Conservation (phyloP, 2,329 filamentous ascomycete genomes). For the Trichoderma arundinaceum region DNA sequence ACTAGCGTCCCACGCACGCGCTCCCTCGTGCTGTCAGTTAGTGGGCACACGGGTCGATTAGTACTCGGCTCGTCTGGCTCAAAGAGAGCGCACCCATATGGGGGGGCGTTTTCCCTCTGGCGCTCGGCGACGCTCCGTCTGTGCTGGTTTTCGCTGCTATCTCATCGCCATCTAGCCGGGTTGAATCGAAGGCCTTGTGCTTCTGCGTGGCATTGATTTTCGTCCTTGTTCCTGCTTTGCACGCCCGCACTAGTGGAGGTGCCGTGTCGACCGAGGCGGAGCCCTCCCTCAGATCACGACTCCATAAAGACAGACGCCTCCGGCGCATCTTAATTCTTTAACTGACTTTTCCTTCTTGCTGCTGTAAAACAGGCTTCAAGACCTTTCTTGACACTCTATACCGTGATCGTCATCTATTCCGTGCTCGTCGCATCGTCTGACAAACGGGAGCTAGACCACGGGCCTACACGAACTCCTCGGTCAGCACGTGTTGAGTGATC, state of each 20-base stretch:
- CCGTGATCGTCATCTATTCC: slow-evolving; percentile 24
- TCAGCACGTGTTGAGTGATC: slow-evolving; percentile 30
- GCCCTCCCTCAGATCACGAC: slow-evolving; percentile 32
- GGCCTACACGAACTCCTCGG: slow-evolving; percentile 29
- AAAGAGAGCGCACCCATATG: slow-evolving; percentile 7
- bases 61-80: slow-evolving; percentile 21
- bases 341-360: slow-evolving; percentile 32
- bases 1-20: slow-evolving; percentile 18
- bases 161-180: slow-evolving; percentile 29
- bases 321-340: slow-evolving; percentile 36
- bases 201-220: slow-evolving; percentile 29
- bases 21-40: slow-evolving; percentile 21
- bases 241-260: slow-evolving; percentile 38
- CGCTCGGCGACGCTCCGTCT: slow-evolving; percentile 21
- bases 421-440: slow-evolving; percentile 13
- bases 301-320: slow-evolving; percentile 33
- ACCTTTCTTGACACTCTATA: slow-evolving; percentile 11
- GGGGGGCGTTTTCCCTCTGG: slow-evolving; percentile 2
- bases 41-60: slow-evolving; percentile 25
- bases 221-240: slow-evolving; percentile 33
- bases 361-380: slow-evolving; percentile 13
- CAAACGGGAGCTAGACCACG: slow-evolving; percentile 29
- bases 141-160: slow-evolving; percentile 15
- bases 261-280: slow-evolving; percentile 37
- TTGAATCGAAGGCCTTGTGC: slow-evolving; percentile 19